phyloP scores from a whole-genome alignment of 2,329 filamentous ascomycete genomes.

The Paecilomyces sp. region DNA sequence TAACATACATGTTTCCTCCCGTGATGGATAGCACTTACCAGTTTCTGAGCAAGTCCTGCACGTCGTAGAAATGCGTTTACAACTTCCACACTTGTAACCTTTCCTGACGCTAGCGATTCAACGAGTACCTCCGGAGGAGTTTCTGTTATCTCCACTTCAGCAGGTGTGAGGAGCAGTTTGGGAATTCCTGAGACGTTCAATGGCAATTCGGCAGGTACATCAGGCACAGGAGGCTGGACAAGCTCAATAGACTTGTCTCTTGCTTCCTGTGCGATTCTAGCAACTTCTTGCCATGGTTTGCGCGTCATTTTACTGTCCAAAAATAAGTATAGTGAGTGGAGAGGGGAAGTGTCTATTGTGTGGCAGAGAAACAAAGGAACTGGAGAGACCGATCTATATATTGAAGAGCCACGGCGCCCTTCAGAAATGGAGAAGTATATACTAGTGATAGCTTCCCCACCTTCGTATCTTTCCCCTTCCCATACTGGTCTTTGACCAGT shows the following conservation, averaged over 20 bases:
- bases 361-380: background rate
- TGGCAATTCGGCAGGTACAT: slow-evolving; percentile 24
- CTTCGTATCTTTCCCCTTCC: background rate
- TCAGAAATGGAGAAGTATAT: background rate
- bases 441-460: background rate
- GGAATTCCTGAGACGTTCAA: slow-evolving; percentile 29
- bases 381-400: background rate
- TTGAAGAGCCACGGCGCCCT: background rate
- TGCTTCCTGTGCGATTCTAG: slow-evolving; percentile 27
- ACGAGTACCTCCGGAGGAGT: slow-evolving; percentile 37
- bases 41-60: slow-evolving; percentile 47
- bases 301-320: background rate
- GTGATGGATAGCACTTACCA: slow-evolving; percentile 25
- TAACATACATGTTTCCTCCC: slow-evolving; percentile 28
- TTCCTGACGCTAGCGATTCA: slow-evolving; percentile 35
- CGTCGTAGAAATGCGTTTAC: slow-evolving; percentile 49
- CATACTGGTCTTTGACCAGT: background rate
- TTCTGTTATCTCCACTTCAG: slow-evolving; percentile 47
- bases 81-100: slow-evolving; percentile 39
- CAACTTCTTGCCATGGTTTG: slow-evolving; percentile 28
- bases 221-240: slow-evolving; percentile 28
- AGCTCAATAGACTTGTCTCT: slow-evolving; percentile 30
- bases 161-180: slow-evolving; percentile 36
- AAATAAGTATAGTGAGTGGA: background rate
- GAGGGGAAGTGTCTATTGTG: background rate